A percentile compares a stretch with the other conserved stretches of the same genome.
These are phyloP conservation scores for Lecanoromycetidae sp. DNA, from an alignment of 2,329 filamentous ascomycete genomes.

Conservation along the genomic window DNA sequence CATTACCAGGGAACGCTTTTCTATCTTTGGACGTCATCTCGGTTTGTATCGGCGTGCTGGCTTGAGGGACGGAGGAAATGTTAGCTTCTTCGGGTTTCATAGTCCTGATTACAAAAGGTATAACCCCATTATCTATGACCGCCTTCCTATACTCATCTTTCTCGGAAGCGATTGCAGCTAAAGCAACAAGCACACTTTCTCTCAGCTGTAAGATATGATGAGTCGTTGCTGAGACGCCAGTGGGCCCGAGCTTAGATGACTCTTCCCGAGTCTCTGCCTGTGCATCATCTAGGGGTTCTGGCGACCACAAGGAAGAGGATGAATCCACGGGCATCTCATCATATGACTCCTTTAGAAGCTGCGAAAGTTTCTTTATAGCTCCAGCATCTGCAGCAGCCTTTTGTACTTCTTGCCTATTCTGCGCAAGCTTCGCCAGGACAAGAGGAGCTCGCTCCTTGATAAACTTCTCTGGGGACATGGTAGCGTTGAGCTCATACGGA, in stretches of 20 bases:
- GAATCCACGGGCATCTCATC: constrained; percentile 42
- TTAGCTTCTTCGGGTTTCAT: constrained; percentile 45
- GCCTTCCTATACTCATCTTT: constrained; percentile 75
- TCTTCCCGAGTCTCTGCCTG: constrained; percentile 7
- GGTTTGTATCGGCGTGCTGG: constrained; percentile 15
- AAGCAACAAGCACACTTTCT: constrained; percentile 61
- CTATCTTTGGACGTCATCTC: neutral
- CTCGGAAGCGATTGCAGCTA: constrained; percentile 69
- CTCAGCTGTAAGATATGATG: constrained; percentile 63
- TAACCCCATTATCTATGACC: constrained; percentile 68
- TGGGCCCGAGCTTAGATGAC: constrained; percentile 39
- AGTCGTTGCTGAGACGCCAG: constrained; percentile 50
- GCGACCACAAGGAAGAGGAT: constrained; percentile 44
- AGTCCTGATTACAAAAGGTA: constrained; percentile 73
- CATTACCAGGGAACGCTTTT: constrained; percentile 51
- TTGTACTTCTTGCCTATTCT: constrained; percentile 67
- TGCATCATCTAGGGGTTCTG: constrained; percentile 20
- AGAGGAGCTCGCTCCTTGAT: constrained; percentile 61
- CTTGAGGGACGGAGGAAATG: constrained; percentile 18
- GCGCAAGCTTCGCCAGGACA: constrained; percentile 65
- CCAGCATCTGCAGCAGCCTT: constrained; percentile 64
- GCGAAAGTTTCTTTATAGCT: constrained; percentile 49
- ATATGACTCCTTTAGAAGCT: constrained; percentile 54
- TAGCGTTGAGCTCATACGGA: constrained; percentile 23
- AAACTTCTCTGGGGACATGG: constrained; percentile 34